These are phyloP conservation scores for Trichoderma reesei DNA, from an alignment of 495 filamentous ascomycete genomes.

Conservation along the genomic window DNA sequence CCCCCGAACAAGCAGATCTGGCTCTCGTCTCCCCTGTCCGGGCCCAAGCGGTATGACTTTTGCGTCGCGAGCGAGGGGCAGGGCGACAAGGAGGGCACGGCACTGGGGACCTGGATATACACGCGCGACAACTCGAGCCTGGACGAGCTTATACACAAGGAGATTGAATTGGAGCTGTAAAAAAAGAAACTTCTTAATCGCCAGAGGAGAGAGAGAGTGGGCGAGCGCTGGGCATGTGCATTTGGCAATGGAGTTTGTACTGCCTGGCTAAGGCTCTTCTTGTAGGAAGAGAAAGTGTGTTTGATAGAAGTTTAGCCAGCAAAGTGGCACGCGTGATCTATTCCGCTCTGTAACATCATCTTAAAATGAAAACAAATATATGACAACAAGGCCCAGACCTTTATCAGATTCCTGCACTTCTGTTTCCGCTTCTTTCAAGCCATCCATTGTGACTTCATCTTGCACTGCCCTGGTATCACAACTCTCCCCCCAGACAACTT, in stretches of 20 bases:
- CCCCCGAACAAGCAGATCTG: conserved; percentile 96
- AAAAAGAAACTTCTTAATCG: background rate
- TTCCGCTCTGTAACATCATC: background rate
- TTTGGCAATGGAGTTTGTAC: too few species aligned
- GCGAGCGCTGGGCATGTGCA: too few species aligned
- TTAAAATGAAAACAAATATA: background rate
- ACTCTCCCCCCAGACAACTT: background rate
- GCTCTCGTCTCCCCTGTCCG: conserved; percentile 85
- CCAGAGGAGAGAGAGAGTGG: too few species aligned
- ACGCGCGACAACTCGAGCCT: conserved; percentile 68
- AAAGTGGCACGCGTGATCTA: background rate
- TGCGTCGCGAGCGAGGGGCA: conserved; percentile 59
- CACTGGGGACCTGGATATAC: conserved; percentile 72
- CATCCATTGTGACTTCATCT: background rate
- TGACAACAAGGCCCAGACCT: background rate
- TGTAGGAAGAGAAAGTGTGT: background rate
- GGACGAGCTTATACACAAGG: conserved; percentile 55
- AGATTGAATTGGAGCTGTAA: conserved; percentile 48
- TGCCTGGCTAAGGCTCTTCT: too few species aligned
- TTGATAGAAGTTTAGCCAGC: background rate
- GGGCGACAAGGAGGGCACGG: conserved; percentile 64
- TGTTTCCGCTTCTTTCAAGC: background rate
- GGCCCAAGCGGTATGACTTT: conserved; percentile 89
- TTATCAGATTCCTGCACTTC: background rate
- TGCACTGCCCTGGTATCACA: background rate